These are phyloP conservation scores for Fusarium sp. DNA, from an alignment of 2,329 filamentous ascomycete genomes.

Conservation along the genomic window DNA sequence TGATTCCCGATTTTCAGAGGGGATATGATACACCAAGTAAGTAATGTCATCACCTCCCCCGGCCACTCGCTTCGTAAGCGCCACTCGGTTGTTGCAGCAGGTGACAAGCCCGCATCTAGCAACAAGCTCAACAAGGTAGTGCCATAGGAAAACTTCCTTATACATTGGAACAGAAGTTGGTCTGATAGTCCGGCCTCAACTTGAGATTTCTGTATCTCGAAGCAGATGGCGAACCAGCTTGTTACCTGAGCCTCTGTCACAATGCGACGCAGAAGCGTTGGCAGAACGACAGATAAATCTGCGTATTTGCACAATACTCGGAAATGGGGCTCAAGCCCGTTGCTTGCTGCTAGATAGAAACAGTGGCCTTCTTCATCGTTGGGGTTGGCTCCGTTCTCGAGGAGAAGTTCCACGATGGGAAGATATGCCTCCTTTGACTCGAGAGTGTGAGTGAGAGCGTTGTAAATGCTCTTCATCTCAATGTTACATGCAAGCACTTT, in stretches of 20 bases:
- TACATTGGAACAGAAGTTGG: conserved; percentile 11
- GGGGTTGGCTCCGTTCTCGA: conserved; percentile 9
- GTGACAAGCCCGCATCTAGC: background rate
- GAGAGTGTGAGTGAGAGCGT: background rate
- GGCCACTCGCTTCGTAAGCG: background rate
- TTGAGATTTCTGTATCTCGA: background rate
- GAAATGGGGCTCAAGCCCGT: background rate
- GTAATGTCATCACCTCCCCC: background rate
- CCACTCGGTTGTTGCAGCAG: background rate
- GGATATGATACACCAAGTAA: conserved; percentile 10
- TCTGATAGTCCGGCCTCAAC: background rate
- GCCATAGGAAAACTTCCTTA: background rate
- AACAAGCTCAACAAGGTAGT: background rate
- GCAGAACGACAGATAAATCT: background rate
- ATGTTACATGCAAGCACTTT: conserved; percentile 3
- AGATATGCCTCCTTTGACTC: background rate
- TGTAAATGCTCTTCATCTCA: background rate
- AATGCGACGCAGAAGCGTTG: background rate
- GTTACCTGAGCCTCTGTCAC: background rate
- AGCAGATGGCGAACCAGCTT: background rate
- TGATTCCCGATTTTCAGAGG: background rate
- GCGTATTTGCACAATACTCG: background rate
- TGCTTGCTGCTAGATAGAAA: background rate
- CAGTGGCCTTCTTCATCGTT: conserved; percentile 7
- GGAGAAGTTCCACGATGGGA: background rate